Percentiles rank a stretch among this genome's conserved stretches.
These are phyloP conservation scores for Nicotiana tomentosiformis DNA, from an alignment of 257 asterid genomes.

Conservation along the genomic window DNA sequence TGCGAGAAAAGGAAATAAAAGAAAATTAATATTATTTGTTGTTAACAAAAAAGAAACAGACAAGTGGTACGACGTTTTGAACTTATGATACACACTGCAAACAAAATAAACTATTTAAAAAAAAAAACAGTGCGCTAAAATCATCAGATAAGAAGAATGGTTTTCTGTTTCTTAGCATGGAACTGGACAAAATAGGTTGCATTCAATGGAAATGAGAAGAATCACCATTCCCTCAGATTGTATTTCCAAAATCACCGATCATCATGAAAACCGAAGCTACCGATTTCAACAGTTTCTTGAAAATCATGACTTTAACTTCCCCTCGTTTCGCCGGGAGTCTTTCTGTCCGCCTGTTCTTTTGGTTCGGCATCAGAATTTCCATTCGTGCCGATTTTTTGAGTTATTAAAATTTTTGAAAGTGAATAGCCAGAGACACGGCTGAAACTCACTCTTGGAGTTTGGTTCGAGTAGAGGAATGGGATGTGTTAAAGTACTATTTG, in stretches of 20 bases:
- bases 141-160: neutral
- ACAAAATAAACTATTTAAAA: neutral
- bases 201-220: neutral
- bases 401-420: neutral
- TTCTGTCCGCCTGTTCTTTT: neutral
- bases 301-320: neutral
- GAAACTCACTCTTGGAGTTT: neutral
- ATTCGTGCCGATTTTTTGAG: neutral
- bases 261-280: neutral
- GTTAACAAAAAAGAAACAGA: neutral
- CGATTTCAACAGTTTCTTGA: neutral
- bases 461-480: neutral
- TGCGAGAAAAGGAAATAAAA: neutral
- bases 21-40: neutral
- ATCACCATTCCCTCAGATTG: neutral
- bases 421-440: neutral
- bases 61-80: neutral
- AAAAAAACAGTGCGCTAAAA: neutral
- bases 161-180: neutral
- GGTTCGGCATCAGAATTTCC: neutral
- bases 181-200: neutral
- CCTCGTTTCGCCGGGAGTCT: neutral
- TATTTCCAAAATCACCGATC: neutral
- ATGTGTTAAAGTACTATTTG: neutral
- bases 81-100: neutral